Percentiles rank a stretch among this genome's conserved stretches.
phyloP scores from a whole-genome alignment of 805 yeast species.

The Kurtzmaniella fragi region DNA sequence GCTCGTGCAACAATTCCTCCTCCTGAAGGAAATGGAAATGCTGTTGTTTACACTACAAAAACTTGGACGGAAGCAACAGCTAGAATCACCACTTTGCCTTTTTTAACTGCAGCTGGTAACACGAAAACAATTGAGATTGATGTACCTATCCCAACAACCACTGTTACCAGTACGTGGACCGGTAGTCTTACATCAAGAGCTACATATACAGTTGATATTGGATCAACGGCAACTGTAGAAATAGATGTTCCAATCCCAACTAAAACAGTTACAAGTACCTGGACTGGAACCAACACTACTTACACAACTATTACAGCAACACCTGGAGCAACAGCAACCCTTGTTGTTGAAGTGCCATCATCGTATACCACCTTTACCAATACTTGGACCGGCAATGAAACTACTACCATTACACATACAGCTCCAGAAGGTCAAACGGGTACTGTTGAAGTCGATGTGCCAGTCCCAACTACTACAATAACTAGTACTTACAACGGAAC shows the following conservation, averaged over 20 bases:
- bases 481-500: conserved; percentile 9
- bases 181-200: no score
- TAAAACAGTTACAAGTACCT: conserved; percentile 8
- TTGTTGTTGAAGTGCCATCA: conserved; percentile 1
- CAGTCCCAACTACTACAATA: conserved; percentile 7
- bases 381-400: conserved; percentile 6
- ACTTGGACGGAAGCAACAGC: conserved; percentile 10
- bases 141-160: conserved; percentile 3
- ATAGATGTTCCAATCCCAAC: conserved; percentile 19
- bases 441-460: conserved; percentile 11
- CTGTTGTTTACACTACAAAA: conserved; percentile 5
- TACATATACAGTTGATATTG: no score
- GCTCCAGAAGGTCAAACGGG: conserved; percentile 7
- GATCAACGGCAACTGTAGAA: conserved; percentile 17
- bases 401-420: conserved; percentile 8
- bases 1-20: not conserved
- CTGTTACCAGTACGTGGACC: conserved; percentile 6
- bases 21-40: conserved; percentile 2
- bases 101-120: conserved; percentile 2
- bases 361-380: conserved; percentile 6
- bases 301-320: conserved; percentile 1
- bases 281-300: conserved; percentile 10
- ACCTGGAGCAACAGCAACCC: conserved; percentile 3
- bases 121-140: conserved; percentile 5
- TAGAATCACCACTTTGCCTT: conserved; percentile 1